Percentiles rank a stretch among this genome's conserved stretches.
Evolutionary conservation across 1,139 yeast species (phyloP).

Genomic region (Sugiyamaella japonica): DNA sequence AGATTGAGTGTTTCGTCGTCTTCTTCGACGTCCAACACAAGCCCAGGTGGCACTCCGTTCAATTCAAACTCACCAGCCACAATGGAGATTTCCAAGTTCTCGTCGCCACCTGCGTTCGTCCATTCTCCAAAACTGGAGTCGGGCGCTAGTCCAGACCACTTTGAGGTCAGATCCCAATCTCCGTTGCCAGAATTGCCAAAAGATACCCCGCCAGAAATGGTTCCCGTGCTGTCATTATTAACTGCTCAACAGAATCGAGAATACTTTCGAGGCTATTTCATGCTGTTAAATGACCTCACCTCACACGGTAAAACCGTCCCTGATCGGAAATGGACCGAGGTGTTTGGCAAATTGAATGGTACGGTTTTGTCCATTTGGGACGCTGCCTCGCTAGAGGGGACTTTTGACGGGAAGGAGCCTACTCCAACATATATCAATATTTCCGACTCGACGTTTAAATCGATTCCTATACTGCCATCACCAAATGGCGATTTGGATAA

Average conservation of each 20-base stretch:
- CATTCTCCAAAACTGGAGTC: neutral
- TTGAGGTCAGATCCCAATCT: conserved; percentile 4
- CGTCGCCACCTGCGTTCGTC: conserved; percentile 15
- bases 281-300: conserved; percentile 44
- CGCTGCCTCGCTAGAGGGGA: conserved; percentile 60
- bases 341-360: conserved; percentile 87
- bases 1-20: conserved; percentile 20
- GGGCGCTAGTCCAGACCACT: neutral
- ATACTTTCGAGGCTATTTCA: conserved; percentile 51
- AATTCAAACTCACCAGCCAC: conserved; percentile 22
- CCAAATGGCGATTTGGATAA: conserved; percentile 67
- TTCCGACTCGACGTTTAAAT: conserved; percentile 85
- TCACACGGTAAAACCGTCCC: conserved; percentile 71
- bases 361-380: conserved; percentile 93
- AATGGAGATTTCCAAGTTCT: conserved; percentile 25
- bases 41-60: conserved; percentile 16
- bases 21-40: conserved; percentile 10
- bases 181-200: conserved; percentile 34
- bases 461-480: conserved; percentile 62
- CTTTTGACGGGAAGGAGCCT: conserved; percentile 39
- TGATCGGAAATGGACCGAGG: conserved; percentile 86
- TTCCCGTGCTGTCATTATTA: conserved; percentile 55
- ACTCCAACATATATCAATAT: conserved; percentile 87
- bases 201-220: conserved; percentile 50
- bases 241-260: conserved; percentile 53